Conservation (phyloP, 2,329 filamentous ascomycete species). For the Epichloe sp. region DNA sequence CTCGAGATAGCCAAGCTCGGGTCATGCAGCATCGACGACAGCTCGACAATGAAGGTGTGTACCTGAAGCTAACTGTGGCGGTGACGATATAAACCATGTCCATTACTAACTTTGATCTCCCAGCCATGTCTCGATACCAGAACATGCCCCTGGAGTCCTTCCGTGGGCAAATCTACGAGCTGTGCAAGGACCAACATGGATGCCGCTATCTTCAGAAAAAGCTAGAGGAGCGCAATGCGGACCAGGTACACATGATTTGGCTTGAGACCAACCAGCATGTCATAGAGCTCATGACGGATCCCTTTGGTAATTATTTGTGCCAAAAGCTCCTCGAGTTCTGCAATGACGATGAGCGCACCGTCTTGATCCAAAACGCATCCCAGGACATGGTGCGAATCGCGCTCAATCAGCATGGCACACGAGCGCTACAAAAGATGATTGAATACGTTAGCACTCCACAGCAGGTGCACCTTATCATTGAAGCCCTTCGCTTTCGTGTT, state of each 20-base stretch:
- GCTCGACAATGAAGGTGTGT: conserved; percentile 55
- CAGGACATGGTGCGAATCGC: conserved; percentile 84
- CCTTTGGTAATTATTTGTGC: conserved; percentile 97
- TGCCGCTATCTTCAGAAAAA: conserved; percentile 96
- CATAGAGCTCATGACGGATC: conserved; percentile 95
- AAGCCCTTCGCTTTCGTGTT: conserved; percentile 69
- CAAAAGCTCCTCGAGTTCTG: conserved; percentile 95
- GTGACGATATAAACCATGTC: neutral
- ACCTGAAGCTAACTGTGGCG: conserved; percentile 8
- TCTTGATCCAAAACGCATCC: conserved; percentile 80
- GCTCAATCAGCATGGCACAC: conserved; percentile 91
- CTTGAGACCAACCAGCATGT: conserved; percentile 87
- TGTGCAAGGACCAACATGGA: conserved; percentile 97
- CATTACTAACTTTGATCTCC: conserved; percentile 15
- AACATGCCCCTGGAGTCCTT: conserved; percentile 73
- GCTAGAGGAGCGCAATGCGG: conserved; percentile 74
- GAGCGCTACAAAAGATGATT: conserved; percentile 96
- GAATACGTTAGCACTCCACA: conserved; percentile 80
- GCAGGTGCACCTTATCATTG: conserved; percentile 79
- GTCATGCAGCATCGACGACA: conserved; percentile 64
- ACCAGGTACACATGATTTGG: conserved; percentile 87
- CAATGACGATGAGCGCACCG: conserved; percentile 88
- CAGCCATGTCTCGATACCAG: conserved; percentile 66
- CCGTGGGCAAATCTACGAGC: conserved; percentile 68
- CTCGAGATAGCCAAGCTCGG: conserved; percentile 62